Conservation (phyloP, 1,284 basidiomycete genomes). For the Athelia psychrophila region DNA sequence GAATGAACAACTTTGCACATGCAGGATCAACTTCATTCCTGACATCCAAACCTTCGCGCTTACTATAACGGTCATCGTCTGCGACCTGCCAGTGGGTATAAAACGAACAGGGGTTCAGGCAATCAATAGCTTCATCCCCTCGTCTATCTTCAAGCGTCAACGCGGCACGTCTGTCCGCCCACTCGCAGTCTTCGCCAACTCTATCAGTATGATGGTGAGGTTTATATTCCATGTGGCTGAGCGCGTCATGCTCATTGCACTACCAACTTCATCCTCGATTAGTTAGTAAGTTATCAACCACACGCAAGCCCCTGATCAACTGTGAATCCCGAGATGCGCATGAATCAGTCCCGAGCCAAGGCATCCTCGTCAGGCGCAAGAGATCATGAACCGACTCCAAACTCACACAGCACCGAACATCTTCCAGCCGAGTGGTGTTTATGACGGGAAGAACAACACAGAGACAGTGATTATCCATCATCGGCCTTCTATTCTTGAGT, state of each 20-base stretch:
- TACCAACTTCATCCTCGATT: neutral
- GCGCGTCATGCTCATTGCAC: neutral
- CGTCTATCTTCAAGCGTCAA: neutral
- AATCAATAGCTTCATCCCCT: neutral
- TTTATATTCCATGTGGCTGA: conserved; percentile 7
- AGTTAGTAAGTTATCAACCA: conserved; percentile 15
- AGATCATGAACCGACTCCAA: conserved; percentile 37
- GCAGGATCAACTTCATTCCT: too few species aligned
- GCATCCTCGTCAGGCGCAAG: conserved; percentile 9
- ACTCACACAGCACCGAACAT: conserved; percentile 22
- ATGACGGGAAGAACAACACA: conserved; percentile 36
- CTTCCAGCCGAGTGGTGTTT: conserved; percentile 36
- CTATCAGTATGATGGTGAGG: conserved; percentile 33
- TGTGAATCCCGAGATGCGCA: conserved; percentile 13
- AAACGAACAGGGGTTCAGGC: too few species aligned
- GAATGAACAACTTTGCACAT: too few species aligned
- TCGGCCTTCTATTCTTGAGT: too few species aligned
- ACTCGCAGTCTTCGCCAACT: conserved; percentile 17
- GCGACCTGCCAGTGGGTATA: too few species aligned
- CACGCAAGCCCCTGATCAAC: conserved; percentile 35
- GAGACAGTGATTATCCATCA: conserved; percentile 14
- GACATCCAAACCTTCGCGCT: too few species aligned
- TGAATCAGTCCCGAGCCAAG: conserved; percentile 5
- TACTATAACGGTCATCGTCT: too few species aligned
- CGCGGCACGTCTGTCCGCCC: neutral